Evolutionary conservation across 805 yeast genomes (phyloP).

Genomic region (Lipomyces yamadae): DNA sequence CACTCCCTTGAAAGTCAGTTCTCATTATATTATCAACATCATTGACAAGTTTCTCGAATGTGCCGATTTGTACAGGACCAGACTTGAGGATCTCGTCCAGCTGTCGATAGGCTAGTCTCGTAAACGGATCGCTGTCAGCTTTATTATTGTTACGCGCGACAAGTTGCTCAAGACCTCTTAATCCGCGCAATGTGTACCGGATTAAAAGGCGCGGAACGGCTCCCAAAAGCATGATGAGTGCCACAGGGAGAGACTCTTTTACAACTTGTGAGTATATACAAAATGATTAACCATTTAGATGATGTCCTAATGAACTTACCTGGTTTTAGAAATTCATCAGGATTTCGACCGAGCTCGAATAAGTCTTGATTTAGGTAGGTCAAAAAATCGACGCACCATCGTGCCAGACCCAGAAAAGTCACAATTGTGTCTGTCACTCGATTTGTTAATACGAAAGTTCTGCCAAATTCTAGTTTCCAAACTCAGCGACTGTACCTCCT

Average conservation of each 20-base stretch:
- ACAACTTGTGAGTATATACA: neutral
- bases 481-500: conserved; percentile 32
- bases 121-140: conserved; percentile 41
- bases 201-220: conserved; percentile 47
- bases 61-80: conserved; percentile 43
- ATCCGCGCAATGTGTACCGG: conserved; percentile 47
- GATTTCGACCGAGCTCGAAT: conserved; percentile 33
- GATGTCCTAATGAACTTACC: conserved; percentile 35
- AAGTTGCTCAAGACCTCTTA: conserved; percentile 47
- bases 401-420: conserved; percentile 67
- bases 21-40: conserved; percentile 49
- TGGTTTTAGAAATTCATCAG: conserved; percentile 39
- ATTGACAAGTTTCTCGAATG: conserved; percentile 47
- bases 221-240: conserved; percentile 45
- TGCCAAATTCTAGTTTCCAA: conserved; percentile 21
- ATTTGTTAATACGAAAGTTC: neutral
- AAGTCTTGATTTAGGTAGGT: conserved; percentile 74
- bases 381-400: conserved; percentile 85
- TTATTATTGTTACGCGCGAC: conserved; percentile 37
- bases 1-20: conserved; percentile 39
- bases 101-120: conserved; percentile 41
- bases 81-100: conserved; percentile 41
- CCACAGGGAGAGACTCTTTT: conserved; percentile 36
- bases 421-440: conserved; percentile 23
- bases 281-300: neutral